Percentiles rank a stretch among this genome's conserved stretches.
These are phyloP conservation scores for Oxytropis ochrocephala DNA, from an alignment of 306 rosid species.

Conservation along the genomic window DNA sequence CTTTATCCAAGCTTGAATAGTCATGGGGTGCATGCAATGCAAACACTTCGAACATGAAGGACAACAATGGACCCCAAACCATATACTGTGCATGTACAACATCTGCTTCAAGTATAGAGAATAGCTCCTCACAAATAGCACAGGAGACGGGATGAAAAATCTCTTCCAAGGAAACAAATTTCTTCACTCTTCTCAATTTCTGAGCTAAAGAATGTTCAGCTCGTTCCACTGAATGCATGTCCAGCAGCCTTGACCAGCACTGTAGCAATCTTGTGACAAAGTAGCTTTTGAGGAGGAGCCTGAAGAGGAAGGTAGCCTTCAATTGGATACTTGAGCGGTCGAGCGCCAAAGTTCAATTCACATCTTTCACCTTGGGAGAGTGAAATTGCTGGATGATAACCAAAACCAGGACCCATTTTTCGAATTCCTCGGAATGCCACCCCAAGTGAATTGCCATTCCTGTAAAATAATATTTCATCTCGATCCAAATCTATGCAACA, in stretches of 20 bases:
- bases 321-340: conserved; percentile 81
- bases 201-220: conserved; percentile 61
- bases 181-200: conserved; percentile 67
- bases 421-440: conserved; percentile 83
- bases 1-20: conserved; percentile 74
- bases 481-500: conserved; percentile 91
- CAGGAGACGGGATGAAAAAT: conserved; percentile 59
- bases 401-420: conserved; percentile 71
- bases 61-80: conserved; percentile 79
- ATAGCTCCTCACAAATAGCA: conserved; percentile 73
- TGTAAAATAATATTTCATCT: conserved; percentile 71
- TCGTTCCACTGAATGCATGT: conserved; percentile 56
- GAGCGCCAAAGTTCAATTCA: conserved; percentile 79
- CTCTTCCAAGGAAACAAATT: conserved; percentile 70
- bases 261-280: conserved; percentile 50
- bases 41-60: conserved; percentile 74
- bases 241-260: conserved; percentile 85
- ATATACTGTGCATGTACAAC: conserved; percentile 50
- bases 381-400: conserved; percentile 91
- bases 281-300: conserved; percentile 40
- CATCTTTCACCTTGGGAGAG: conserved; percentile 94
- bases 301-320: conserved; percentile 82
- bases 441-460: conserved; percentile 89
- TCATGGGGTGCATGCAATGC: conserved; percentile 67
- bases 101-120: conserved; percentile 57